Base-by-base conservation (phyloP, 352 stramenopile species). In the Albugo candida region DNA sequence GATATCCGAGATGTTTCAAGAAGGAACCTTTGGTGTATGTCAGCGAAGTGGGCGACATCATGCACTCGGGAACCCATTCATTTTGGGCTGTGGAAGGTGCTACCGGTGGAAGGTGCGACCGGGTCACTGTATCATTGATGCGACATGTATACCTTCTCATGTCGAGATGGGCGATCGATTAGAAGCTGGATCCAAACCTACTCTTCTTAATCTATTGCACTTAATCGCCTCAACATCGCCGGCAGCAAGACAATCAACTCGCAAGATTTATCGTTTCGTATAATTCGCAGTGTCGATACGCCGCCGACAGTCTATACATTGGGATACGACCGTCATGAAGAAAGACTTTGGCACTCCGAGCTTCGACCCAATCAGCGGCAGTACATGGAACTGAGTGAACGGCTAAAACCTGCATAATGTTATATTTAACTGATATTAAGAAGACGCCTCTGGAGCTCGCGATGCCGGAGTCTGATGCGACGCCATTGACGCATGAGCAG, bases 51-150 rank as follows among this genome's bases (percentile, higher is more conserved):
- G 83, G 81, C 24, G 63, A 82, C 40, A 92, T 93, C 51, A 87
- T 89, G 63, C 83, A 93, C 65, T 76, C 82, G 18, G 70, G 67
- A 2, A 86, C 79, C 10, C 72, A 84, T 44, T 62, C 84, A 42
- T 83, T 97, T 96, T 58, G 92, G 89, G 31, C 82, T 98, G 59
- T 91, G 97, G 60, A 82, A 95, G 16, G 93, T 92, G 34, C 96
- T 84, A 81, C 91, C 89, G 11, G 86, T 97, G 21, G 88, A 97
- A 64, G 93, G 93, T 12, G 93, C 91, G 2, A 97, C 97, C 51
- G 92, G 92, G 36, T 97, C 85, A 13, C 80, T 83, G 52, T n/a
- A 97, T 97, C 54, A 95, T 97, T 52, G 93, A 98, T 57, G 91
- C 89, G n/a, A 97, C 92, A 13, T 97, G 97, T 55, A 92, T 98